phyloP scores from a whole-genome alignment of 257 asterid species.

The Solanum lycopersicoides region DNA sequence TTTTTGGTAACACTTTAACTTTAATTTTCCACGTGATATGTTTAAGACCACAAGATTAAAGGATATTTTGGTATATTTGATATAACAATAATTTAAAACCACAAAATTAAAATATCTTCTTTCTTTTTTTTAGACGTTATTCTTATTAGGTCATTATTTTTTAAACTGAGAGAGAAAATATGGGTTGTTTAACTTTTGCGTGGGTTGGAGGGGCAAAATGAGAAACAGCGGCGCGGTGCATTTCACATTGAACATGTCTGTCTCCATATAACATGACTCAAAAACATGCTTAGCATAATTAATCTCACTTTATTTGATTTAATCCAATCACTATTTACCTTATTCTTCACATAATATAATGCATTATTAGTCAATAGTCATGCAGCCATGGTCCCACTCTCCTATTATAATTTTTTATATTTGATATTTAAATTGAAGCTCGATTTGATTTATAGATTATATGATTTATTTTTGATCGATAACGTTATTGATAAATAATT shows the following conservation, averaged over 20 bases:
- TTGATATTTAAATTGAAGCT: too few relatives aligned
- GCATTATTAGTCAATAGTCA: conserved; percentile 2
- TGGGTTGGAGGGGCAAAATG: background rate
- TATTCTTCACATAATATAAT: background rate
- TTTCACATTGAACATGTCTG: conserved; percentile 10
- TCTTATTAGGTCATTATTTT: too few relatives aligned
- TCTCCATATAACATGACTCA: conserved; percentile 1
- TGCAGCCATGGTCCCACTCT: background rate
- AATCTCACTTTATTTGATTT: background rate
- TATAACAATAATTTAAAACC: too few relatives aligned
- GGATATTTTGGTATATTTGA: too few relatives aligned
- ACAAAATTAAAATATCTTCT: too few relatives aligned
- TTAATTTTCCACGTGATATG: too few relatives aligned
- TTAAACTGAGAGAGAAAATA: background rate
- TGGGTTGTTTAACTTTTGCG: background rate
- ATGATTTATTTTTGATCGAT: background rate
- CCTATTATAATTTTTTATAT: background rate
- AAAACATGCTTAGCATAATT: background rate
- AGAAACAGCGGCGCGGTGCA: background rate
- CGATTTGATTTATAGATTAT: background rate
- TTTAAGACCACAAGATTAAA: too few relatives aligned
- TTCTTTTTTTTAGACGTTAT: too few relatives aligned
- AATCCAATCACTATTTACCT: background rate
- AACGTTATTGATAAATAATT: background rate
- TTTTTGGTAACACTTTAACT: too few relatives aligned